Conservation (phyloP, 257 asterid genomes). For the Nicotiana attenuata region DNA sequence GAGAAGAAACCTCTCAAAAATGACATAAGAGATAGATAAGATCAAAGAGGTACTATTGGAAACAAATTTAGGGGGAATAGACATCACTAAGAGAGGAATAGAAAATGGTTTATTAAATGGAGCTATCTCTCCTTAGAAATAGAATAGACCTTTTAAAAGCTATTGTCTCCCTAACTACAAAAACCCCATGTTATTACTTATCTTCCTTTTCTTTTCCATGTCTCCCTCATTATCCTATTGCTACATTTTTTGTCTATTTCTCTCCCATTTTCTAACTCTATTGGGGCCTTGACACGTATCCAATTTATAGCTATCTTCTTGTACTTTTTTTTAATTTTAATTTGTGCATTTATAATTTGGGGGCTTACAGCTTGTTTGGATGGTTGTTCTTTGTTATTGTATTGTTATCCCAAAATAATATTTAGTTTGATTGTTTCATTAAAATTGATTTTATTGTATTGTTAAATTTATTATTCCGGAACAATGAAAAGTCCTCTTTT, state of each 20-base stretch:
- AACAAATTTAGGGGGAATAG: conserved; percentile 21
- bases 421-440: no score
- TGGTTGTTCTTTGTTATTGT: no score
- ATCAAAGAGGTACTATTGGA: not conserved
- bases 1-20: not conserved
- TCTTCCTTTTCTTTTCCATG: conserved; percentile 22
- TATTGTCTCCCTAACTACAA: conserved; percentile 45
- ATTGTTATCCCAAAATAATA: no score
- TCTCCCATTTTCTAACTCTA: not conserved
- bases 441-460: no score
- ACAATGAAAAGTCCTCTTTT: no score
- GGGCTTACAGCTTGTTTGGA: no score
- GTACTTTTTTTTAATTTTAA: not conserved
- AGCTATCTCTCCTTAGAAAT: not conserved
- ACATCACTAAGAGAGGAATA: conserved; percentile 20
- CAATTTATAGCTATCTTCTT: not conserved
- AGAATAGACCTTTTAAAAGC: conserved; percentile 14
- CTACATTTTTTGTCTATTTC: not conserved
- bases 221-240: conserved; percentile 9
- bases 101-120: not conserved
- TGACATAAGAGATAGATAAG: conserved; percentile 3
- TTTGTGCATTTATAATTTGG: not conserved
- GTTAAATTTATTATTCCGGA: no score
- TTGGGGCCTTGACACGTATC: not conserved
- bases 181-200: conserved; percentile 52